Evolutionary conservation across 2,329 filamentous ascomycete species (phyloP).

Genomic region (Aspergillus costaricaensis): DNA sequence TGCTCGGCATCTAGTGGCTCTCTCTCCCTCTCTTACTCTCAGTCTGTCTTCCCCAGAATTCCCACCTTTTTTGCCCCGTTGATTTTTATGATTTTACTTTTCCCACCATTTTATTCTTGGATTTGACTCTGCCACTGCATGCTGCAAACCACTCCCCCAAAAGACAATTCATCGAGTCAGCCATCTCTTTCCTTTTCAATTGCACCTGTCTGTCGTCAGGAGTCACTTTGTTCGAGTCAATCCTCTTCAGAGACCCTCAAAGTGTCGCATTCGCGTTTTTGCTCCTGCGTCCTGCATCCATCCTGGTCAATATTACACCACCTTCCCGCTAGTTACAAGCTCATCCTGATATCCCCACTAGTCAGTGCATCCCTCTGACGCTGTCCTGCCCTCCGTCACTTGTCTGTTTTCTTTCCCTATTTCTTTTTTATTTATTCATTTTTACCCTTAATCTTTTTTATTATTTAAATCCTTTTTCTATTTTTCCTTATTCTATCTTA

Average conservation of each 20-base stretch:
- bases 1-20: background rate
- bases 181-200: constrained; percentile 4
- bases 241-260: constrained; percentile 19
- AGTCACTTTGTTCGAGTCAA: constrained; percentile 18
- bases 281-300: constrained; percentile 39
- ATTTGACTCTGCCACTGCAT: constrained; percentile 14
- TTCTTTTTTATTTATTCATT: constrained; percentile 16
- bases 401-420: constrained; percentile 20
- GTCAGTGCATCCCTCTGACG: constrained; percentile 21
- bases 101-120: background rate
- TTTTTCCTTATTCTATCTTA: constrained; percentile 17
- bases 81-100: background rate
- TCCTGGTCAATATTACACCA: constrained; percentile 43
- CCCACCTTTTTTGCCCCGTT: background rate
- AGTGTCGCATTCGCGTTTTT: constrained; percentile 28
- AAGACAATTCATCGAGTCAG: background rate
- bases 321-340: constrained; percentile 41
- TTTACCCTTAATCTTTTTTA: constrained; percentile 14
- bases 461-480: constrained; percentile 15
- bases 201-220: constrained; percentile 3
- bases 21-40: background rate
- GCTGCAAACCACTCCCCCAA: constrained; percentile 27
- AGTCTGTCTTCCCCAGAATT: background rate
- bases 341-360: constrained; percentile 34
- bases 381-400: constrained; percentile 18